Evolutionary conservation across 208 protist species (phyloP), one percentile per base, ranked within the genome.

Genomic region (Leishmania braziliensis): DNA sequence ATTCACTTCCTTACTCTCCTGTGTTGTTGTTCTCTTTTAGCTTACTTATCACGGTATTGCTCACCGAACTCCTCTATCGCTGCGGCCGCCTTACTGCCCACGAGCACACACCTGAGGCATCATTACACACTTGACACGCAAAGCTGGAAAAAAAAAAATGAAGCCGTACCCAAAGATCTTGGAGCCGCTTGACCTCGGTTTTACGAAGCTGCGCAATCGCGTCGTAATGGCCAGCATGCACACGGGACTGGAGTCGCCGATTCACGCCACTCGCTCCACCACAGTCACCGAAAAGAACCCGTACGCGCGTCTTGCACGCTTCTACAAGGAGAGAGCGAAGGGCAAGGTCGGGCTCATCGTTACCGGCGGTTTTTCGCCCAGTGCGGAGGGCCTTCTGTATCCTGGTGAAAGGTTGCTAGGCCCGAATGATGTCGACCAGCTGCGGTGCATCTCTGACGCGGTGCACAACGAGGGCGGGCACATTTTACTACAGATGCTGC

Each of bases 401-500:
- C 83, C 85, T 1, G 89, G 96, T 54, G 91, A 92, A 29, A 88
- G 91, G 46, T 86, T 91, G 63, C 86, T 99, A 68, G 86, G 65
- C 48, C 91, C 86, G 39, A 66, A 85, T 39, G 88, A 95, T 36
- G 88, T 93, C 46, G 92, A 90, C 63, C 69, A 80, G 26, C 88
- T 98, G 77, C 86, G 76, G 26, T 84, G 85, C 39, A 94, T 99
- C 48, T 98, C 96, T 3, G 74, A 88, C 9, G 96, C 96, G 0
- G 94, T 99, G 26, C 97, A 98, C 82, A 62, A 81, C 20, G 91
- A 98, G 62, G 96, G 93, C 4, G 92, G 94, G 3, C 89, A 94
- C 81, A 95, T 99, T 50, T 77, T 97, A 5, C 95, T 98, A 78
- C 97, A 99, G 89, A 95, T 98, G 68, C 89, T 98, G 48, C 97